Conservation (phyloP, 495 filamentous ascomycete genomes). For the Podospora appendiculata region DNA sequence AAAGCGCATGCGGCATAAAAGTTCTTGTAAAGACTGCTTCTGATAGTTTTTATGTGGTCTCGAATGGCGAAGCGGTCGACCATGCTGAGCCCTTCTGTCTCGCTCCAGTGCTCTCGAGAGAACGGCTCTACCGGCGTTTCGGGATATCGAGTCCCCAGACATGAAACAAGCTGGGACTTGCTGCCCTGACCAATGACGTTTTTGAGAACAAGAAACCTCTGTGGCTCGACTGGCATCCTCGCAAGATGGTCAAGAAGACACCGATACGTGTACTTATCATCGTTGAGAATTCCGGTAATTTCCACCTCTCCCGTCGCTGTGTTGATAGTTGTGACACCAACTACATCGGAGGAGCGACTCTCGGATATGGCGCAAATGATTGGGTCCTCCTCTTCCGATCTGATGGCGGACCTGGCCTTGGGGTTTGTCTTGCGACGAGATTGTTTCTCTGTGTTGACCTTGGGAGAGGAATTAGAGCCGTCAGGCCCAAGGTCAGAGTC, state of each 20-base stretch:
- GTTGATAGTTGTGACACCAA: slow-evolving; percentile 81
- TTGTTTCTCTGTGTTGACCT: too few species aligned
- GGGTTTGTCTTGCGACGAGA: not conserved
- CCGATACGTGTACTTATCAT: slow-evolving; percentile 71
- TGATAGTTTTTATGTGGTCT: slow-evolving; percentile 71
- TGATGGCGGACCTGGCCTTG: not conserved
- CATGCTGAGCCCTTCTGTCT: slow-evolving; percentile 67
- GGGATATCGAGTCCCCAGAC: slow-evolving; percentile 59
- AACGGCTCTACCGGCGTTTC: slow-evolving; percentile 50
- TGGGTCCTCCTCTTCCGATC: slow-evolving; percentile 34
- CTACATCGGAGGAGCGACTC: slow-evolving; percentile 65
- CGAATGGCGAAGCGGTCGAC: slow-evolving; percentile 70
- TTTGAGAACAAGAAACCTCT: slow-evolving; percentile 27
- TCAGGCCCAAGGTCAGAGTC: too few species aligned
- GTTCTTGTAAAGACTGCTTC: slow-evolving; percentile 68
- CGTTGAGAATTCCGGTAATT: slow-evolving; percentile 55
- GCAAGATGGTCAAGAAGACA: slow-evolving; percentile 48
- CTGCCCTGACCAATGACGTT: slow-evolving; percentile 50
- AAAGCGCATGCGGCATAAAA: slow-evolving; percentile 89
- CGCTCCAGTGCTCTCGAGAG: slow-evolving; percentile 88
- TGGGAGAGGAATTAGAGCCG: too few species aligned
- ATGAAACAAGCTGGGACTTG: slow-evolving; percentile 58
- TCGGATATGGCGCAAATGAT: slow-evolving; percentile 90
- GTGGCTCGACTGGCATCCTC: slow-evolving; percentile 44
- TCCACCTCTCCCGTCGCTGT: slow-evolving; percentile 65